Evolutionary conservation across 257 asterid genomes (phyloP).

Genomic region (Anisodus acutangulus): DNA sequence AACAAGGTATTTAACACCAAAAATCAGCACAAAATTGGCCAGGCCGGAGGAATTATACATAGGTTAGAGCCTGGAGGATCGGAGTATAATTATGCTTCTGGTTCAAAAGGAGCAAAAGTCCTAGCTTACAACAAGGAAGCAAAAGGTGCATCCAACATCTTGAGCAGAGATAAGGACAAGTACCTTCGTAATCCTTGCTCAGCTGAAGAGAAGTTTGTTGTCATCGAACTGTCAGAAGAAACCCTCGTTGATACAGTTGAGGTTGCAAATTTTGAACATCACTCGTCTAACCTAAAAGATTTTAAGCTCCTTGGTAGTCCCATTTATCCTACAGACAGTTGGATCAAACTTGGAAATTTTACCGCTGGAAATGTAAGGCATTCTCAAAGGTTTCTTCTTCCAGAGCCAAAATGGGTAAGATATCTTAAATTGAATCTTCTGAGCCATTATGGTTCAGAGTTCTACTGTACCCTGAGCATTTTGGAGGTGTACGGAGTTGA

Average conservation of each 20-base stretch:
- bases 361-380: slow-evolving; percentile 82
- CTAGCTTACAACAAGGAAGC: slow-evolving; percentile 89
- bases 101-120: slow-evolving; percentile 95
- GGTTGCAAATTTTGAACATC: slow-evolving; percentile 89
- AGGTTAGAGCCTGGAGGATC: slow-evolving; percentile 93
- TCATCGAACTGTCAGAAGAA: slow-evolving; percentile 93
- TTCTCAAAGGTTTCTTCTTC: slow-evolving; percentile 69
- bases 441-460: slow-evolving; percentile 88
- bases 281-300: slow-evolving; percentile 83
- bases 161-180: slow-evolving; percentile 84
- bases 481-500: slow-evolving; percentile 93
- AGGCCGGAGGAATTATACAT: slow-evolving; percentile 66
- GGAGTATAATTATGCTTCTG: slow-evolving; percentile 90
- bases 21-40: slow-evolving; percentile 47
- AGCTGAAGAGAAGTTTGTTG: slow-evolving; percentile 81
- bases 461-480: slow-evolving; percentile 85
- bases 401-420: slow-evolving; percentile 92
- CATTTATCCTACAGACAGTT: slow-evolving; percentile 87
- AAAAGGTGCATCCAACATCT: slow-evolving; percentile 89
- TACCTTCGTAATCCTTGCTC: slow-evolving; percentile 98
- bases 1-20: slow-evolving; percentile 67
- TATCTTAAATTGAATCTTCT: slow-evolving; percentile 71
- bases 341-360: slow-evolving; percentile 81
- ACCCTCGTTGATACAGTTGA: slow-evolving; percentile 74
- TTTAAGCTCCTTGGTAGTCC: slow-evolving; percentile 84